Conservation (phyloP, 2,329 filamentous ascomycete genomes). For the Huntiella bhutanensis region DNA sequence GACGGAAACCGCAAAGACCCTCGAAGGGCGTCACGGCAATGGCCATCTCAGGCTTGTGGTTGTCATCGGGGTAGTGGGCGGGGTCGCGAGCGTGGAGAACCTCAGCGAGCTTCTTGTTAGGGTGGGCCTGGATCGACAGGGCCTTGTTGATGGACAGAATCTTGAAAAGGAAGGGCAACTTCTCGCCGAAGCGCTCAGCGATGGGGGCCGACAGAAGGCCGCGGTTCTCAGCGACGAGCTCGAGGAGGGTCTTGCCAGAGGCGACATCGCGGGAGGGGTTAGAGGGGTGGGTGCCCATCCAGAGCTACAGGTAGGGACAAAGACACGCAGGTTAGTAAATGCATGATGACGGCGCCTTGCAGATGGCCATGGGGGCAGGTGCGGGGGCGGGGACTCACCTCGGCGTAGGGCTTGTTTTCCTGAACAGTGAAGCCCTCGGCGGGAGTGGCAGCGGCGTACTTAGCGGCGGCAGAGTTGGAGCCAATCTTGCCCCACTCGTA, state of each 20-base stretch:
- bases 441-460: slow-evolving; percentile 72
- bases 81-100: slow-evolving; percentile 68
- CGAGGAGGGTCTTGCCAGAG: slow-evolving; percentile 70
- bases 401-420: slow-evolving; percentile 80
- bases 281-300: slow-evolving; percentile 97
- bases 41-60: slow-evolving; percentile 99
- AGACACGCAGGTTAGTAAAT: neutral
- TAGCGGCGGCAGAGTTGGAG: slow-evolving; percentile 68
- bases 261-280: slow-evolving; percentile 79
- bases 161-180: slow-evolving; percentile 93
- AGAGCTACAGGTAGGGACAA: slow-evolving; percentile 40
- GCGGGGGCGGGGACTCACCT: slow-evolving; percentile 33
- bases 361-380: no score
- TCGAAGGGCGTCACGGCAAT: slow-evolving; percentile 95
- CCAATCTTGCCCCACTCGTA: slow-evolving; percentile 99
- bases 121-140: slow-evolving; percentile 90
- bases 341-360: no score
- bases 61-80: slow-evolving; percentile 95
- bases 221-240: slow-evolving; percentile 74
- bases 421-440: slow-evolving; percentile 57
- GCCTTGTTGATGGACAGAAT: slow-evolving; percentile 92
- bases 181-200: slow-evolving; percentile 54
- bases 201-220: slow-evolving; percentile 60
- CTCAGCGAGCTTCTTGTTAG: slow-evolving; percentile 82
- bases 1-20: slow-evolving; percentile 87